phyloP scores from a whole-genome alignment of 441 rosid species.

The Syzygium syzygioides region DNA sequence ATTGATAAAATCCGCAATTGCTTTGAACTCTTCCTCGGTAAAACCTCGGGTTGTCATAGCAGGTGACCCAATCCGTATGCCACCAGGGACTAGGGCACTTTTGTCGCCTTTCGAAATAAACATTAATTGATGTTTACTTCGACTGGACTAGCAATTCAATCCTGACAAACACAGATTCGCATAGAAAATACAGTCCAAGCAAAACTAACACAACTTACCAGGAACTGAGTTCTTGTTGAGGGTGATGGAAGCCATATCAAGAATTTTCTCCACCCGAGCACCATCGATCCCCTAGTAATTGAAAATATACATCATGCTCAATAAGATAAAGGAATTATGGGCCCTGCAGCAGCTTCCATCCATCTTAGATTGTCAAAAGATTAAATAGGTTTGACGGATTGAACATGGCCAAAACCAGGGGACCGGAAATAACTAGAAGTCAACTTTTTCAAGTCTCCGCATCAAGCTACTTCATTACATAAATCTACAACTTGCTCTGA shows the following conservation, averaged over 20 bases:
- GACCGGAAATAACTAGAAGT: background rate
- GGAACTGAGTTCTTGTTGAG: constrained; percentile 94
- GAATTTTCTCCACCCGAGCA: constrained; percentile 84
- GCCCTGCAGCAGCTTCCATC: background rate
- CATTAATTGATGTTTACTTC: background rate
- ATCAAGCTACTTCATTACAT: background rate
- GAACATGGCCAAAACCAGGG: background rate
- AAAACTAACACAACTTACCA: constrained; percentile 29
- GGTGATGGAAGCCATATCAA: constrained; percentile 87
- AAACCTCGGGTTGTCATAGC: constrained; percentile 95
- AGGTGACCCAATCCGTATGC: constrained; percentile 87
- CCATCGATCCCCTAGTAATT: constrained; percentile 71
- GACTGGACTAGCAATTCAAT: background rate
- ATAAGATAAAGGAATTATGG: background rate
- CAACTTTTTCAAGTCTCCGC: background rate
- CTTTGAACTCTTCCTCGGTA: constrained; percentile 57
- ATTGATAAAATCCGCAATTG: constrained; percentile 62
- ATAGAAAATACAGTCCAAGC: background rate
- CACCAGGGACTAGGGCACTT: constrained; percentile 86
- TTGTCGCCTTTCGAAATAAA: constrained; percentile 48
- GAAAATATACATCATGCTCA: background rate
- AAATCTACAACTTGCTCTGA: background rate
- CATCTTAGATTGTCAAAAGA: background rate
- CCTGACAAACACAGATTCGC: background rate
- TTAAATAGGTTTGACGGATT: background rate